Conservation (phyloP, 306 rosid genomes). For the Crataegus laevigata region DNA sequence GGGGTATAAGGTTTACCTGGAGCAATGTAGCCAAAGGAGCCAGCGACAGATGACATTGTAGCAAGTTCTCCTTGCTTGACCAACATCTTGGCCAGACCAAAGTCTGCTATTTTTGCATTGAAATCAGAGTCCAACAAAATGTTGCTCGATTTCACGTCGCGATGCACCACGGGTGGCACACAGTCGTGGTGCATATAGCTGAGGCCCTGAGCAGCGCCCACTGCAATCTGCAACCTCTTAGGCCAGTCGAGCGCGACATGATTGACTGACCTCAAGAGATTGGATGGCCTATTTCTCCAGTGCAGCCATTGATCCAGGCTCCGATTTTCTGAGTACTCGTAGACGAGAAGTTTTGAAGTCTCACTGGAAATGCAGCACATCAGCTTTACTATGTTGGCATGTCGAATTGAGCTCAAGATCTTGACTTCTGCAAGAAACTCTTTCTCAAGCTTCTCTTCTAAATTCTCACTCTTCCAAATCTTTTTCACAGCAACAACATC, state of each 20-base stretch:
- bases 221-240: slow-evolving; percentile 56
- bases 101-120: slow-evolving; percentile 79
- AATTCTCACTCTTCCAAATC: slow-evolving; percentile 42
- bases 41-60: slow-evolving; percentile 72
- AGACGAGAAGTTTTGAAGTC: slow-evolving; percentile 62
- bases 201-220: slow-evolving; percentile 74
- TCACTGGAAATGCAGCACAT: slow-evolving; percentile 53
- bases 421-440: slow-evolving; percentile 67
- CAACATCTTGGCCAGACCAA: slow-evolving; percentile 72
- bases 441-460: slow-evolving; percentile 54
- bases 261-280: slow-evolving; percentile 14
- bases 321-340: slow-evolving; percentile 52
- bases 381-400: slow-evolving; percentile 71
- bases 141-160: slow-evolving; percentile 79
- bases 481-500: slow-evolving; percentile 61
- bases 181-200: slow-evolving; percentile 81
- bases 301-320: slow-evolving; percentile 77
- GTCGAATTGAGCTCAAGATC: slow-evolving; percentile 62
- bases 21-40: slow-evolving; percentile 89
- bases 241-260: slow-evolving; percentile 48
- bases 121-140: slow-evolving; percentile 63
- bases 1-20: slow-evolving; percentile 48
- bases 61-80: slow-evolving; percentile 60
- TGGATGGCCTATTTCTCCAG: slow-evolving; percentile 22
- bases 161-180: slow-evolving; percentile 56